Percentiles rank a stretch among this genome's conserved stretches.
Conservation (phyloP, 1,284 basidiomycete genomes). For the Puccinia hordei region DNA sequence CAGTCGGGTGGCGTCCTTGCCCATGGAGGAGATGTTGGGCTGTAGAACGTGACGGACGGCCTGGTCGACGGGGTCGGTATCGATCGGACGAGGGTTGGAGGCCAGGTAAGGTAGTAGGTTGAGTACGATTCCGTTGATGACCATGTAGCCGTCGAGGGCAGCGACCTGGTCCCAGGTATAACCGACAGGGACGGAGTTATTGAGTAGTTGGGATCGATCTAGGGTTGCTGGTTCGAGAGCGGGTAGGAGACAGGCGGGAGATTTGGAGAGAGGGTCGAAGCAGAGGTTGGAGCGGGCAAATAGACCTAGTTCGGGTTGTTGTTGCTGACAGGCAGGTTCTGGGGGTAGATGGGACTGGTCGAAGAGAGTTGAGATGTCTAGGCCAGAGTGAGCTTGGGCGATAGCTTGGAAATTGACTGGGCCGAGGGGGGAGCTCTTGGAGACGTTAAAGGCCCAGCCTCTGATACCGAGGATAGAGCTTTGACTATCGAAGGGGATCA, state of each 20-base stretch:
- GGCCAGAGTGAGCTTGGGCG: conserved; percentile 67
- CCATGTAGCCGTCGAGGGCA: conserved; percentile 70
- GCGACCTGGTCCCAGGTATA: conserved; percentile 86
- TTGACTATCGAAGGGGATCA: no score
- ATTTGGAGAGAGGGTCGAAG: conserved; percentile 60
- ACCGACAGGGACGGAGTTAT: conserved; percentile 71
- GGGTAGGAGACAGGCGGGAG: conserved; percentile 65
- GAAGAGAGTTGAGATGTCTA: conserved; percentile 86
- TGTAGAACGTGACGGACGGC: conserved; percentile 76
- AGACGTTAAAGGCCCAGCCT: conserved; percentile 77
- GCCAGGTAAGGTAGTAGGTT: conserved; percentile 86
- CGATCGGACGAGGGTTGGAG: conserved; percentile 68
- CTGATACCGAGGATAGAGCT: conserved; percentile 77
- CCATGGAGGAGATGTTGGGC: conserved; percentile 62
- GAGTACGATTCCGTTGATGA: conserved; percentile 89
- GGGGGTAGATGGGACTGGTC: conserved; percentile 65
- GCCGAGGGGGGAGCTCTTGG: conserved; percentile 65
- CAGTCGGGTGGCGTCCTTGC: conserved; percentile 84
- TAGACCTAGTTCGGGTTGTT: conserved; percentile 60
- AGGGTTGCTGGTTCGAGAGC: conserved; percentile 53
- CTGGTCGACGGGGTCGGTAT: conserved; percentile 76
- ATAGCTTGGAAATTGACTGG: conserved; percentile 68
- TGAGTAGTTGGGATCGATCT: conserved; percentile 66
- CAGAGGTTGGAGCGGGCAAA: conserved; percentile 79
- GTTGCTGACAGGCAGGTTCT: conserved; percentile 65